Evolutionary conservation across 1,139 yeast species (phyloP), one percentile per base, ranked within the genome.

Genomic region (Saccharomyces uvarum): DNA sequence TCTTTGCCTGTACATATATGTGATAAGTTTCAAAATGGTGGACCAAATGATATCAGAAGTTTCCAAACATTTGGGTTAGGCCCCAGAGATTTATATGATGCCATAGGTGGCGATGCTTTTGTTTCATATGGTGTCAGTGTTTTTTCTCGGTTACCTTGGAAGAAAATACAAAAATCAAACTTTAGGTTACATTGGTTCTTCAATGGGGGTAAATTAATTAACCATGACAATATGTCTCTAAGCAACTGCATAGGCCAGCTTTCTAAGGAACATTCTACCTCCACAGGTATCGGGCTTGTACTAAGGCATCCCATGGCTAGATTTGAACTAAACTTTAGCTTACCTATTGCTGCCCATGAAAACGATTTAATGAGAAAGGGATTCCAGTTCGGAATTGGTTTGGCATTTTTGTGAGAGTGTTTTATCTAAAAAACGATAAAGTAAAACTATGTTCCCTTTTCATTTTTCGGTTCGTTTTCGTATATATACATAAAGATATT

Each of bases 291-390:
- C 54, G 99, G 99, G 1, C 61, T 93, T 3, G 77, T 88, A 19
- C 89, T 86, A 67, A 83, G 84, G 59, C 96, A 90, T 67, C 95
- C 96, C 1, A 81, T 83, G 70, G 98, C 98, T 0, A 77, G 98
- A 59, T 87, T 93, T 65, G 99, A 93, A 71, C 78, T 93, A 61
- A 91, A 90, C 68, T 84, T 91, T 61, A 87, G 87, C 1, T 70
- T 91, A 42, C 99, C 99, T 0, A 63, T 93, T 41, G 74, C 81
- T 1, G 80, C 82, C 0, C 84, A 84, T 64, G 76, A 77, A 13
- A 74, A 80, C 42, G 99, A 93, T 65, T 77, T 79, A 29, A 69
- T 81, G 4, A 76, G 97, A 63, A 90, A 88, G 68, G 99, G 99
- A 0, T 70, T 93, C 42, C 98, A 93, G 69, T 91, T 90, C 70